A percentile compares a stretch with the other conserved stretches of the same genome.
Conservation (phyloP, 1,139 yeast species). For the Geotrichum cucujoidarum region DNA sequence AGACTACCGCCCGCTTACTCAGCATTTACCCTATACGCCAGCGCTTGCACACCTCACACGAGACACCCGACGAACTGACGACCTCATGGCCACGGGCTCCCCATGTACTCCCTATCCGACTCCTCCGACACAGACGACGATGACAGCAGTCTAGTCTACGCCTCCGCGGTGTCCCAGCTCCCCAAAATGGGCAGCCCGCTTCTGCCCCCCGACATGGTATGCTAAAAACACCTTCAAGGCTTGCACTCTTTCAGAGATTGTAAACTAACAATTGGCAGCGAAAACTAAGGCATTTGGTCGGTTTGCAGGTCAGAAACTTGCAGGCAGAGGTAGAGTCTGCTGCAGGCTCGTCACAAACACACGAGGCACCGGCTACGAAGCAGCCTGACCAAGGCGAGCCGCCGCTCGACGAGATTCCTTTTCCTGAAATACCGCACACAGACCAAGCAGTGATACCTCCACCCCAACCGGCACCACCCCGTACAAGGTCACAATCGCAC, state of each 20-base stretch:
- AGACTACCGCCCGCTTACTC: too few species aligned
- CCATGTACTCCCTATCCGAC: slow-evolving; percentile 11
- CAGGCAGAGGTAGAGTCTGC: neutral
- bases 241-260: neutral
- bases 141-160: neutral
- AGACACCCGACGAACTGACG: neutral
- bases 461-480: neutral
- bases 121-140: slow-evolving; percentile 3
- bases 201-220: slow-evolving; percentile 3
- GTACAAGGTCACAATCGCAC: slow-evolving; percentile 12
- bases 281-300: slow-evolving; percentile 14
- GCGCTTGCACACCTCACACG: too few species aligned
- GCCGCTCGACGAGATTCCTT: neutral
- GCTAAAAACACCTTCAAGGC: neutral
- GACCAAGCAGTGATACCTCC: neutral
- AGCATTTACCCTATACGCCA: too few species aligned
- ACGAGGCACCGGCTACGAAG: neutral
- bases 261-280: neutral
- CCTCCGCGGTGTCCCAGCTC: neutral
- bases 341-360: neutral
- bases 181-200: slow-evolving; percentile 5
- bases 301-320: slow-evolving; percentile 14
- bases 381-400: neutral
- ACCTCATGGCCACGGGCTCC: neutral
- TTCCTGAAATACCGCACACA: neutral